These are phyloP conservation scores for Malassezia equina DNA, from an alignment of 1,284 basidiomycete species.

Conservation along the genomic window DNA sequence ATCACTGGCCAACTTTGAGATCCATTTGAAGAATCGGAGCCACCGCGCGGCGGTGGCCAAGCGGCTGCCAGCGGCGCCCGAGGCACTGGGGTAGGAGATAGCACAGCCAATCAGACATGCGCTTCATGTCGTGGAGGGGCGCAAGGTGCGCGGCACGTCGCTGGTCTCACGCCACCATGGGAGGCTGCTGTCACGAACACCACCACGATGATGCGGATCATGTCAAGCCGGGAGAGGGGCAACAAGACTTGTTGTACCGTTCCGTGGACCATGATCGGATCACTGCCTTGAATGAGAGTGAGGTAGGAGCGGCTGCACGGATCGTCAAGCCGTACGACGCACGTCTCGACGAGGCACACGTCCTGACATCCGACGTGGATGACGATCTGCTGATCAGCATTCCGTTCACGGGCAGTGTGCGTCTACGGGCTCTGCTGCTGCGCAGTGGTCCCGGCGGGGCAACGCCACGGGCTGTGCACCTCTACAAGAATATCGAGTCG, in stretches of 20 bases:
- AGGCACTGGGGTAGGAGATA: not conserved
- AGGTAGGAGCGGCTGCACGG: constrained; percentile 14
- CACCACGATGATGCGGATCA: constrained; percentile 39
- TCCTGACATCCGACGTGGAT: constrained; percentile 28
- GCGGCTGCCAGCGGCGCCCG: not conserved
- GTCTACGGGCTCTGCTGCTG: constrained; percentile 28
- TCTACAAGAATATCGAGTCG: constrained; percentile 31
- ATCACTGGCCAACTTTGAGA: constrained; percentile 78
- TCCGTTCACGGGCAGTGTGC: constrained; percentile 37
- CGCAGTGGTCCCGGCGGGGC: constrained; percentile 18
- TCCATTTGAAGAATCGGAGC: constrained; percentile 70
- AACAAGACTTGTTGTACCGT: constrained; percentile 33
- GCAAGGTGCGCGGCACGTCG: too few relatives aligned
- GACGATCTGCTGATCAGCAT: constrained; percentile 37
- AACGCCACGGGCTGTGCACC: constrained; percentile 29
- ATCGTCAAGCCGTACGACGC: constrained; percentile 35
- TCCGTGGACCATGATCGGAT: constrained; percentile 31
- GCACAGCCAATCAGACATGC: not conserved
- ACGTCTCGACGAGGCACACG: constrained; percentile 18
- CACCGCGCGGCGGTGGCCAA: constrained; percentile 53
- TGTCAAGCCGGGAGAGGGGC: constrained; percentile 31
- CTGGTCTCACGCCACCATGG: constrained; percentile 19
- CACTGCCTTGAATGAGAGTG: constrained; percentile 31
- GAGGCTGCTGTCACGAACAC: constrained; percentile 28
- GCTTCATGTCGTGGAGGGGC: not conserved